Evolutionary conservation across 1,284 basidiomycete species (phyloP).

Genomic region (Volvariella surrecta): DNA sequence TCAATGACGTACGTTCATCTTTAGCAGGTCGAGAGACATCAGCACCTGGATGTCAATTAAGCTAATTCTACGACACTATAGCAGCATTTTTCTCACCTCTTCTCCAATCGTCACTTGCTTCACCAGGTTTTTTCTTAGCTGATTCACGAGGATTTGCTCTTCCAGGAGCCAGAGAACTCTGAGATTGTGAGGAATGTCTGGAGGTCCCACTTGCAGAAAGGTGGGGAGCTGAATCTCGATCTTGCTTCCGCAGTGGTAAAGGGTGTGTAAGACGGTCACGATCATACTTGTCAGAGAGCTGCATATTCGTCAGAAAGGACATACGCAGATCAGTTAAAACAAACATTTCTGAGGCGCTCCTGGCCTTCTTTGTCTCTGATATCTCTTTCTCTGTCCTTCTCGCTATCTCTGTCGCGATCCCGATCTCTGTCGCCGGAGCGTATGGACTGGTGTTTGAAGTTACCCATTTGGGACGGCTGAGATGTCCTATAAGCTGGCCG

Average conservation of each 20-base stretch:
- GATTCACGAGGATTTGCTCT: slow-evolving; percentile 50
- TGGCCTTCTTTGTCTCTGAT: slow-evolving; percentile 65
- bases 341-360: slow-evolving; percentile 63
- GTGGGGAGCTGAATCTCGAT: slow-evolving; percentile 62
- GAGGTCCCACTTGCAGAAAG: slow-evolving; percentile 35
- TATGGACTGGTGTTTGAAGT: slow-evolving; percentile 78
- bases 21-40: slow-evolving; percentile 43
- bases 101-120: slow-evolving; percentile 72
- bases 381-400: slow-evolving; percentile 61
- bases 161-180: slow-evolving; percentile 26
- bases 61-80: slow-evolving; percentile 6
- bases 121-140: slow-evolving; percentile 59
- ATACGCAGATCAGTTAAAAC: slow-evolving; percentile 18
- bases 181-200: slow-evolving; percentile 31
- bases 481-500: slow-evolving; percentile 14
- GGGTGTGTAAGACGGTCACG: slow-evolving; percentile 63
- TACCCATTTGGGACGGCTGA: slow-evolving; percentile 83
- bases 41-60: slow-evolving; percentile 24
- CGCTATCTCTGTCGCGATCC: slow-evolving; percentile 30
- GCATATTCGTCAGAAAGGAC: slow-evolving; percentile 6
- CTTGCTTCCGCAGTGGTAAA: slow-evolving; percentile 46
- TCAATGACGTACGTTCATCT: slow-evolving; percentile 49
- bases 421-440: slow-evolving; percentile 57
- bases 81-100: slow-evolving; percentile 45
- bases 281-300: slow-evolving; percentile 82